Percentiles rank a stretch among this genome's conserved stretches.
phyloP scores from a whole-genome alignment of 176 grass and related monocot species.

The Metroxylon sagu region DNA sequence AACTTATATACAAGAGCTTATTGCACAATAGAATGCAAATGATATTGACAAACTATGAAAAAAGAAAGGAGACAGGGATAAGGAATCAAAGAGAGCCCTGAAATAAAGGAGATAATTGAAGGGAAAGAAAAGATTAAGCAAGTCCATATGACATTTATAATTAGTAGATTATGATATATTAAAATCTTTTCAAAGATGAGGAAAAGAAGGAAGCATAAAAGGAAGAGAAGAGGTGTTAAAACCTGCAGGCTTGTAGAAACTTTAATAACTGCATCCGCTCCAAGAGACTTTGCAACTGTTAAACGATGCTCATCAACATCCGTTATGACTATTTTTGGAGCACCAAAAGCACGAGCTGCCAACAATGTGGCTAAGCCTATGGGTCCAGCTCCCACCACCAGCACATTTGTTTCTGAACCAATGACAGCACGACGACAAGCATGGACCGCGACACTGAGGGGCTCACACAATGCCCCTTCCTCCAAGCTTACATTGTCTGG shows the following conservation, averaged over 20 bases:
- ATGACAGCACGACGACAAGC: slow-evolving; percentile 69
- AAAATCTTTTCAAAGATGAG: too few species aligned
- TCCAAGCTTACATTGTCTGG: slow-evolving; percentile 67
- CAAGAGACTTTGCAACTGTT: slow-evolving; percentile 47
- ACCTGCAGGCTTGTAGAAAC: slow-evolving; percentile 25
- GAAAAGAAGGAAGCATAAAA: too few species aligned
- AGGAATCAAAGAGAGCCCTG: too few species aligned
- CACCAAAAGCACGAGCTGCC: slow-evolving; percentile 61
- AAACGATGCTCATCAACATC: slow-evolving; percentile 83
- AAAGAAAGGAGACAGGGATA: too few species aligned
- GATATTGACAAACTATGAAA: too few species aligned
- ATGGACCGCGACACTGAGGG: slow-evolving; percentile 87
- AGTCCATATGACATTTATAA: too few species aligned
- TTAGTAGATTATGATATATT: too few species aligned
- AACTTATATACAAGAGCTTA: too few species aligned
- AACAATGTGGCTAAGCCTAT: slow-evolving; percentile 74
- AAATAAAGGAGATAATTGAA: too few species aligned
- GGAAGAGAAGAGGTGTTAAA: background rate
- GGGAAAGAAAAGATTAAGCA: too few species aligned
- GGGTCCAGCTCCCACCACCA: slow-evolving; percentile 72
- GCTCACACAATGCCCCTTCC: slow-evolving; percentile 98
- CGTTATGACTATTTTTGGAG: slow-evolving; percentile 46
- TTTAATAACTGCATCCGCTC: slow-evolving; percentile 49
- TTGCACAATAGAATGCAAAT: too few species aligned
- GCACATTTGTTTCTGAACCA: slow-evolving; percentile 52